phyloP scores from a whole-genome alignment of 805 yeast genomes.

The Suhomyces sp. region DNA sequence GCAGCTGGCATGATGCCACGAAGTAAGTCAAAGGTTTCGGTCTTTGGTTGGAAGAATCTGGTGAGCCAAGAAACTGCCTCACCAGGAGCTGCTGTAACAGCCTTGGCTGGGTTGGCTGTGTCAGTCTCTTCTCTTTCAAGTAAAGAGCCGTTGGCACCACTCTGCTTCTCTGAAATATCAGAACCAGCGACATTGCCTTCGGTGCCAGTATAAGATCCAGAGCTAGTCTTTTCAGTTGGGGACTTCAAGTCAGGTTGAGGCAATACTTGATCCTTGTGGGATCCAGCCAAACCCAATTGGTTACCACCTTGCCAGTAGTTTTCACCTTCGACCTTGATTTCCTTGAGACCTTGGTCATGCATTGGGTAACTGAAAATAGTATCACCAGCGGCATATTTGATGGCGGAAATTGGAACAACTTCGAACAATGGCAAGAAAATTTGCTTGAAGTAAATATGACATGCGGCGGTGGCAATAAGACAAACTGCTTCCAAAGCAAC shows the following conservation, averaged over 20 bases:
- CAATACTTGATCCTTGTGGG: constrained; percentile 18
- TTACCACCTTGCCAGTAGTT: constrained; percentile 46
- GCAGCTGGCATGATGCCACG: constrained; percentile 44
- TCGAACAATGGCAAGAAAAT: constrained; percentile 64
- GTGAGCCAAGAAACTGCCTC: constrained; percentile 28
- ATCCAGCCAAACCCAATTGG: constrained; percentile 32
- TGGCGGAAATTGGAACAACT: constrained; percentile 65
- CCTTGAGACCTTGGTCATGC: constrained; percentile 62
- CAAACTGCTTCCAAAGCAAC: constrained; percentile 66
- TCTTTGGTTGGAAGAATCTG: constrained; percentile 47
- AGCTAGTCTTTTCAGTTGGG: not conserved
- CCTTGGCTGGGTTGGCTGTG: constrained; percentile 2
- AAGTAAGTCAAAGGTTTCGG: constrained; percentile 45
- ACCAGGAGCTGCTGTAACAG: constrained; percentile 15
- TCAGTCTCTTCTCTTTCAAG: not conserved
- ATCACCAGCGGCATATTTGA: constrained; percentile 47
- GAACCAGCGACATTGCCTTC: constrained; percentile 3
- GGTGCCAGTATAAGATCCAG: not conserved
- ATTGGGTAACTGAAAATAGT: constrained; percentile 50
- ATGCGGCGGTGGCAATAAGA: constrained; percentile 53
- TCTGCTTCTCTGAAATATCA: constrained; percentile 8
- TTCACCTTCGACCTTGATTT: constrained; percentile 52
- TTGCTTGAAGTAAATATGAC: constrained; percentile 58
- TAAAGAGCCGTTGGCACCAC: constrained; percentile 1
- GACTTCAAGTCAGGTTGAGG: constrained; percentile 4